Percentiles rank a stretch among this genome's conserved stretches.
Conservation (phyloP, 352 stramenopile species). For the Lagenidium sp. region DNA sequence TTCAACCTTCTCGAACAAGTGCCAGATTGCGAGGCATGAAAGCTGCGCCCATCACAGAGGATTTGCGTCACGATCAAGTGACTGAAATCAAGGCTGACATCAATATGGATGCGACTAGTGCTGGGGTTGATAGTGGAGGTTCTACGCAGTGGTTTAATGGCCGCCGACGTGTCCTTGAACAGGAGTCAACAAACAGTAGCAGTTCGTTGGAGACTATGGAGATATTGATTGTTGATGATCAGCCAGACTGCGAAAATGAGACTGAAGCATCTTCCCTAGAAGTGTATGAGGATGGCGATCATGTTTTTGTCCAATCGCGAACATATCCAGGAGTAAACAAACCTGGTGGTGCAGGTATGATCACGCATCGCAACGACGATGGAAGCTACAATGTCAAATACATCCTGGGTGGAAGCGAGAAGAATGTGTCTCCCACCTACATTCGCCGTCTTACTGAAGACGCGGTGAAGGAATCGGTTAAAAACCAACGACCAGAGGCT, state of each 20-base stretch:
- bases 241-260: constrained; percentile 2
- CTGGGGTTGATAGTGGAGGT: too few species aligned
- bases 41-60: constrained; percentile 1
- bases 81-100: neutral
- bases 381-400: constrained; percentile 82
- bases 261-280: too few species aligned
- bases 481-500: constrained; percentile 26
- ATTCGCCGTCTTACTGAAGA: constrained; percentile 61
- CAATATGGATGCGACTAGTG: neutral
- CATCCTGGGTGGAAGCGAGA: constrained; percentile 68
- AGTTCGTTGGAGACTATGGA: neutral
- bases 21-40: constrained; percentile 13
- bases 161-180: too few species aligned
- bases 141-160: constrained; percentile 5
- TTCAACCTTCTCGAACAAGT: too few species aligned
- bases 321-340: constrained; percentile 79
- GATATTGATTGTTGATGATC: constrained; percentile 1
- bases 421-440: constrained; percentile 45
- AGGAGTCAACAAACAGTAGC: neutral
- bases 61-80: too few species aligned
- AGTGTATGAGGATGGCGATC: constrained; percentile 43
- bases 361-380: constrained; percentile 46
- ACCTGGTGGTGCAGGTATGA: constrained; percentile 43
- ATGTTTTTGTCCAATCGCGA: constrained; percentile 65
- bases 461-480: constrained; percentile 67